A percentile compares a stretch with the other conserved stretches of the same genome.
Conservation (phyloP, 2,329 filamentous ascomycete genomes). For the Fusarium scirpi region DNA sequence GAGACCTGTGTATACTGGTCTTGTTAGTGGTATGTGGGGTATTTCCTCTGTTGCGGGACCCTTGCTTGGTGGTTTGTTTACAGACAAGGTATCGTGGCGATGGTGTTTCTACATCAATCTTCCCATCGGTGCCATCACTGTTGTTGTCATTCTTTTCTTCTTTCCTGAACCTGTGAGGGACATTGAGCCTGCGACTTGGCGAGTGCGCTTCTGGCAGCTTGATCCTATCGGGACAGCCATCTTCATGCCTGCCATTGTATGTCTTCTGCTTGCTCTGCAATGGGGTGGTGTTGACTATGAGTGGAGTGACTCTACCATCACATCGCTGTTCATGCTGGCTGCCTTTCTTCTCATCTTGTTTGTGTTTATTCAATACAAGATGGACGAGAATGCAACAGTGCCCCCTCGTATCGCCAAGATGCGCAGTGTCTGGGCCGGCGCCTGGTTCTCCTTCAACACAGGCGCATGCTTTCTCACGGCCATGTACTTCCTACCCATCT, state of each 20-base stretch:
- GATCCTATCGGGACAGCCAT: slow-evolving; percentile 50
- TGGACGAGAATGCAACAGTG: slow-evolving; percentile 57
- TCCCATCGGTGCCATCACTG: slow-evolving; percentile 53
- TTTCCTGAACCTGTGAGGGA: slow-evolving; percentile 44
- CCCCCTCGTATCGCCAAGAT: slow-evolving; percentile 57
- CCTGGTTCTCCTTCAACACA: slow-evolving; percentile 55
- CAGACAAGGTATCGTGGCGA: slow-evolving; percentile 53
- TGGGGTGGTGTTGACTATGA: slow-evolving; percentile 58
- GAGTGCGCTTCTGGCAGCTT: slow-evolving; percentile 44
- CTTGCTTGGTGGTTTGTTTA: slow-evolving; percentile 53
- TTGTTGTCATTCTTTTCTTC: slow-evolving; percentile 49
- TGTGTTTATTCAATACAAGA: slow-evolving; percentile 53
- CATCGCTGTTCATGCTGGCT: slow-evolving; percentile 50
- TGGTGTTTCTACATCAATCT: slow-evolving; percentile 59
- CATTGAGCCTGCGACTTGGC: slow-evolving; percentile 44
- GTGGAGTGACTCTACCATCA: slow-evolving; percentile 44
- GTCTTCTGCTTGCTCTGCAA: slow-evolving; percentile 63
- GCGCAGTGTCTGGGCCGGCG: slow-evolving; percentile 54
- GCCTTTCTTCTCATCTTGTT: slow-evolving; percentile 52
- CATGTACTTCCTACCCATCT: slow-evolving; percentile 59
- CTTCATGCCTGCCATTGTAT: slow-evolving; percentile 56
- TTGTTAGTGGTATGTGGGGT: slow-evolving; percentile 58
- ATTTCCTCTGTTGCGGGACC: slow-evolving; percentile 56
- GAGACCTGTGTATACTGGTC: slow-evolving; percentile 54
- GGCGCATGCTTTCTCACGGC: slow-evolving; percentile 50